A percentile compares a stretch with the other conserved stretches of the same genome.
Evolutionary conservation across 116 monocot species (phyloP).

Genomic region (Dioscorea cayenensis): DNA sequence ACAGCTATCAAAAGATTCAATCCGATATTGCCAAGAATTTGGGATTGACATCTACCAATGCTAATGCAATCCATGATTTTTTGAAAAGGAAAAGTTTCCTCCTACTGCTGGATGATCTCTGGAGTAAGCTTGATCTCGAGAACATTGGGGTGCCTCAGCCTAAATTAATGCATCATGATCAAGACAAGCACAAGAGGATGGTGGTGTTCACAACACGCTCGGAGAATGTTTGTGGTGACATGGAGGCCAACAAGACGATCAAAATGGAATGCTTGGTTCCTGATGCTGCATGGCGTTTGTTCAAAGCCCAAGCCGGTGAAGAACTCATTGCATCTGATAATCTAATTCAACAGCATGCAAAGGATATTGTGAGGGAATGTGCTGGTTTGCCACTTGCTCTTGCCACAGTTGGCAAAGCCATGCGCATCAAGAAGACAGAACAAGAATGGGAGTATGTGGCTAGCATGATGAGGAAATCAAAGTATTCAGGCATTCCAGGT

Average conservation of each 20-base stretch:
- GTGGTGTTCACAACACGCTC: no score
- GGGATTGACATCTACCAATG: no score
- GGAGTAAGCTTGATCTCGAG: no score
- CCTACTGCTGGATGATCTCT: no score
- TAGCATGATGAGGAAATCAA: conserved; percentile 9
- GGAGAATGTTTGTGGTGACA: no score
- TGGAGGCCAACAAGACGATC: conserved; percentile 6
- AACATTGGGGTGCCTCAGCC: no score
- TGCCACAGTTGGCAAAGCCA: conserved; percentile 8
- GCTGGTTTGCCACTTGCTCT: conserved; percentile 37
- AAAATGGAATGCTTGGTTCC: conserved; percentile 7
- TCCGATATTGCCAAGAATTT: no score
- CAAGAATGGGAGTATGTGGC: conserved; percentile 19
- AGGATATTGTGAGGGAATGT: conserved; percentile 11
- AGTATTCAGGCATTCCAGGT: background rate
- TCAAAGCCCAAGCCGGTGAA: conserved; percentile 12
- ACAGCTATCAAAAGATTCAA: no score
- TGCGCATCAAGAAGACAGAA: conserved; percentile 5
- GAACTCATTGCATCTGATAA: background rate
- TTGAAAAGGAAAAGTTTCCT: no score
- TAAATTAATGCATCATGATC: no score
- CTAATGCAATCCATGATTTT: no score
- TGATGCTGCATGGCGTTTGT: conserved; percentile 15
- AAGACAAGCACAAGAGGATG: no score
- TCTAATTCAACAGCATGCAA: conserved; percentile 8